phyloP scores from a whole-genome alignment of 148 eudicot species.

The Vaccinium corymbosum region DNA sequence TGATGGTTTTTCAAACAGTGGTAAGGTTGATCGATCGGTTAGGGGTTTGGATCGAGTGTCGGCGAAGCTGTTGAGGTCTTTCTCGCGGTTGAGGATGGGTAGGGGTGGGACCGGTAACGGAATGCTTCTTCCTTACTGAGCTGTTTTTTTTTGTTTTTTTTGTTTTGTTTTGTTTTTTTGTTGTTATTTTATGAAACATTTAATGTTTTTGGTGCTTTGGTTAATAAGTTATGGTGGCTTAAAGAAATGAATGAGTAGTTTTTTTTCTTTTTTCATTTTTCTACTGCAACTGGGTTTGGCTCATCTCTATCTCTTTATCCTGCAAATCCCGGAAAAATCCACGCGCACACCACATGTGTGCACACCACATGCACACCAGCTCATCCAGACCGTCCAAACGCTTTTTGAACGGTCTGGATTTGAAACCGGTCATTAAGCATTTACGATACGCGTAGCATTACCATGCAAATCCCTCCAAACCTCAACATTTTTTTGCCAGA shows the following conservation, averaged over 20 bases:
- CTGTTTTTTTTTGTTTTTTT: not conserved
- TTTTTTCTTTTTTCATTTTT: not conserved
- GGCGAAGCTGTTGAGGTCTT: slow-evolving; percentile 19
- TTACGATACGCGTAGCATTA: too few species aligned
- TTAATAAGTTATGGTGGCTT: not conserved
- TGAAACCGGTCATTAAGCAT: too few species aligned
- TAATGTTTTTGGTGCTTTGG: not conserved
- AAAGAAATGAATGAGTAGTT: not conserved
- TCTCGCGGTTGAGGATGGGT: slow-evolving; percentile 15
- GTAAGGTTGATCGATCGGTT: slow-evolving; percentile 1
- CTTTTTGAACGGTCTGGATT: too few species aligned
- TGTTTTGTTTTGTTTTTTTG: not conserved
- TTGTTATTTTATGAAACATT: too few species aligned
- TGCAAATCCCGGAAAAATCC: too few species aligned
- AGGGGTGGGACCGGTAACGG: slow-evolving; percentile 15
- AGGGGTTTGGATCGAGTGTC: slow-evolving; percentile 24
- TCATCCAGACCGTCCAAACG: too few species aligned
- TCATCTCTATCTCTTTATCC: not conserved
- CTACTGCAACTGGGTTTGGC: not conserved
- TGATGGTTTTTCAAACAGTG: not conserved
- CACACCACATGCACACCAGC: too few species aligned
- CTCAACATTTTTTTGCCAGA: not conserved
- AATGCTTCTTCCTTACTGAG: slow-evolving; percentile 25
- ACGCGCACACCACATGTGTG: too few species aligned
- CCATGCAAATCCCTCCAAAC: not conserved